Conservation (phyloP, 768 basidiomycete genomes). For the Hericium erinaceus region DNA sequence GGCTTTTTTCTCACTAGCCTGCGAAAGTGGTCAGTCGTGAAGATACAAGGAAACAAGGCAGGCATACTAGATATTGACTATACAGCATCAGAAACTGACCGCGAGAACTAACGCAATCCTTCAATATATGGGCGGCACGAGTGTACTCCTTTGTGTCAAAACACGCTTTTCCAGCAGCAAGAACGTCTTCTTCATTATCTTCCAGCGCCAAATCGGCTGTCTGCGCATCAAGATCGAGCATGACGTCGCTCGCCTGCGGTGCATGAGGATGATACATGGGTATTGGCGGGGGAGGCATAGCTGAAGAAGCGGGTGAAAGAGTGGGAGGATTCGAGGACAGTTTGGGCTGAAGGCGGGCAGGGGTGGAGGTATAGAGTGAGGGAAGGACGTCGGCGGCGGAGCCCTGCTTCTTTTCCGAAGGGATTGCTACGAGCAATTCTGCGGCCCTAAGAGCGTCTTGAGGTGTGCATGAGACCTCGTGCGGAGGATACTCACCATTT, state of each 20-base stretch:
- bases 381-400: constrained; percentile 18
- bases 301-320: constrained; percentile 19
- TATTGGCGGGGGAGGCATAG: constrained; percentile 6
- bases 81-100: constrained; percentile 74
- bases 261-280: constrained; percentile 7
- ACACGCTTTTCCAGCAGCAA: constrained; percentile 62
- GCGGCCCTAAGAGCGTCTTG: constrained; percentile 47
- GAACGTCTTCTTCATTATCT: constrained; percentile 59
- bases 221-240: not conserved
- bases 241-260: constrained; percentile 6
- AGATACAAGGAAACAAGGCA: constrained; percentile 1
- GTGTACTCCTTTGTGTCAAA: constrained; percentile 73
- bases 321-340: not conserved
- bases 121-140: constrained; percentile 58
- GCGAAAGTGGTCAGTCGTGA: not conserved
- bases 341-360: constrained; percentile 31
- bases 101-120: constrained; percentile 57
- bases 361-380: constrained; percentile 50
- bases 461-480: not conserved
- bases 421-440: constrained; percentile 57
- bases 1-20: constrained; percentile 81
- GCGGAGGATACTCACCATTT: constrained; percentile 51
- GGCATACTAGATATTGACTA: constrained; percentile 75
- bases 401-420: constrained; percentile 33
- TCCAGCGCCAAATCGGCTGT: constrained; percentile 28